A percentile compares a stretch with the other conserved stretches of the same genome.
Conservation (phyloP, 306 rosid genomes). For the Castanea mollissima region DNA sequence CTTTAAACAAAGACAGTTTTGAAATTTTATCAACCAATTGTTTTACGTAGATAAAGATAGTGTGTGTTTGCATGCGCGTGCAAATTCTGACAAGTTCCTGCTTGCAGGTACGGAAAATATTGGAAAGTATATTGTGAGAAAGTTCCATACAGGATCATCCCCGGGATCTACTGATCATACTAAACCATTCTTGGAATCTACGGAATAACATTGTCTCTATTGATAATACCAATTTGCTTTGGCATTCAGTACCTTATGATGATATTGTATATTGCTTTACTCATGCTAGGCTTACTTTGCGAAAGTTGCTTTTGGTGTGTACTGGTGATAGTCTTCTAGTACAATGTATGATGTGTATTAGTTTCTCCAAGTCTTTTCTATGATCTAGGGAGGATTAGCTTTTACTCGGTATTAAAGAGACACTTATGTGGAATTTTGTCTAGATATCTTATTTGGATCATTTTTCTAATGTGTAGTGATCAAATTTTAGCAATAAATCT, state of each 20-base stretch:
- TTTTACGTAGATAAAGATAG: too few relatives aligned
- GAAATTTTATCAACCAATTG: too few relatives aligned
- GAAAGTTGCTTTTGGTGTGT: too few relatives aligned
- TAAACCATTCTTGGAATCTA: neutral
- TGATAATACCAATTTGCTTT: neutral
- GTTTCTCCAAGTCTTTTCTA: too few relatives aligned
- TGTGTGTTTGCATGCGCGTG: neutral
- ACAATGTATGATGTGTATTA: too few relatives aligned
- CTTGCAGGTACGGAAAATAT: constrained; percentile 85
- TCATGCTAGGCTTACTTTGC: neutral
- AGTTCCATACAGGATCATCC: constrained; percentile 75
- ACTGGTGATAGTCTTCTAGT: too few relatives aligned
- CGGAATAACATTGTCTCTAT: neutral
- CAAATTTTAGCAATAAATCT: too few relatives aligned
- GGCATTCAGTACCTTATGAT: neutral
- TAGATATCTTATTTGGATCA: too few relatives aligned
- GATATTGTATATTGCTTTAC: neutral
- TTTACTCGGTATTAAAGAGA: too few relatives aligned
- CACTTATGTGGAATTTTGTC: too few relatives aligned
- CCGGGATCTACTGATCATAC: constrained; percentile 56
- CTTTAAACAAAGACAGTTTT: neutral
- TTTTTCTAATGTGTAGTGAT: too few relatives aligned
- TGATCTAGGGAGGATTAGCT: too few relatives aligned
- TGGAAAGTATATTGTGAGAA: constrained; percentile 86
- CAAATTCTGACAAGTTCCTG: constrained; percentile 12